Evolutionary conservation across 2,329 filamentous ascomycete species (phyloP).

Genomic region (Chaetomium olivaceum): DNA sequence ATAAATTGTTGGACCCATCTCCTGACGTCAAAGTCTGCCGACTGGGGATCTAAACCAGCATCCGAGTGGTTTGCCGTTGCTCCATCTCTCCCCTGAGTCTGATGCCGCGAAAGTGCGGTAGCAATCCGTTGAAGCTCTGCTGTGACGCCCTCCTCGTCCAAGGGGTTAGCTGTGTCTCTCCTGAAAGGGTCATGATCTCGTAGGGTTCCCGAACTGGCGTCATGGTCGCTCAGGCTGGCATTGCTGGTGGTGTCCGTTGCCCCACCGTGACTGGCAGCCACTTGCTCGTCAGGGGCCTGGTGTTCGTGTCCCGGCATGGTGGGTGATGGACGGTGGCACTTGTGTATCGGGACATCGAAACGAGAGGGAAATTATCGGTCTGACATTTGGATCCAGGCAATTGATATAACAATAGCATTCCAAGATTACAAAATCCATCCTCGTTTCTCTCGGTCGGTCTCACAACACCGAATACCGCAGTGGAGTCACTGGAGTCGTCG

Average conservation of each 20-base stretch:
- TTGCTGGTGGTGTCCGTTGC: not conserved
- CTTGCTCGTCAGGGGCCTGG: not conserved
- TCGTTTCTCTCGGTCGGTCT: not conserved
- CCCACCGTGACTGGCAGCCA: no score
- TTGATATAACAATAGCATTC: not conserved
- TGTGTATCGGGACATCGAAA: not conserved
- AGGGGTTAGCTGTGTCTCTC: not conserved
- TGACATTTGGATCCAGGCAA: not conserved
- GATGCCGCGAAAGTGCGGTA: conserved; percentile 42
- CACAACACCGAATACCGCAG: not conserved
- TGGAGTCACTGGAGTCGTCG: conserved; percentile 1
- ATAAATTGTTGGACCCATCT: conserved; percentile 47
- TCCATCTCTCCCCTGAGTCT: conserved; percentile 1
- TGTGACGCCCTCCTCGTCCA: conserved; percentile 37
- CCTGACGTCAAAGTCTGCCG: conserved; percentile 43
- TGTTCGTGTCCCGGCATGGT: not conserved
- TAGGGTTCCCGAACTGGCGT: conserved; percentile 8
- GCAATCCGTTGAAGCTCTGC: conserved; percentile 44
- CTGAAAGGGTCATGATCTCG: conserved; percentile 9
- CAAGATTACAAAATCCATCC: not conserved
- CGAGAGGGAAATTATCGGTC: not conserved
- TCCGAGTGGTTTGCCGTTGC: conserved; percentile 23
- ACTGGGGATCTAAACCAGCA: conserved; percentile 42
- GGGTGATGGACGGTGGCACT: not conserved
- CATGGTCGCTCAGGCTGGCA: conserved; percentile 1